Base-by-base conservation (phyloP, 1,284 basidiomycete species). In the Tremellales sp. region DNA sequence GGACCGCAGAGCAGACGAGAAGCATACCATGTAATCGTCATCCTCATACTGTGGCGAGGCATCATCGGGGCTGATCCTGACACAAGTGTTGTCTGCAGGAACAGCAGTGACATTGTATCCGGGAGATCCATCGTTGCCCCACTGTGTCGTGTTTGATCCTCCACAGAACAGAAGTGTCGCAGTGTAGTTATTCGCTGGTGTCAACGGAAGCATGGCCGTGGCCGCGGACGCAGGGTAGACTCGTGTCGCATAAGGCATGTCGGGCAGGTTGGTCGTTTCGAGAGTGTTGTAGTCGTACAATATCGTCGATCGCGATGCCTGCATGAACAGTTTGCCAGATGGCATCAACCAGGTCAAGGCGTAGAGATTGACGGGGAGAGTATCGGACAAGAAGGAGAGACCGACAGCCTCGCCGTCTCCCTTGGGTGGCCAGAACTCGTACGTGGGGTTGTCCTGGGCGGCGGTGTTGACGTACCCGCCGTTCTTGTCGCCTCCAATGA, bases 221-320 rank as follows among this genome's bases (percentile, higher is more conserved):
- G 86, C 92, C 46, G 85, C 92, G 1, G 90, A 93, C 0, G 87
- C 92, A 32, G 93, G 93, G 75, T 97, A 97, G 26, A 93, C 88
- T 47, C 89, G 85, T 35, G 81, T 78, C 43, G 91, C 81, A 47
- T 78, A 65, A 22, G 76, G 75, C 61, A 77, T 76, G 52, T 75
- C 68, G 35, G 67, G 63, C 5, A 73, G 59, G 42, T 65, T 44
- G 40, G 64, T 70, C 9, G 55, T 60, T 13, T 49, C 39, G 47
- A 64, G 53, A 12, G 76, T 78, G 47, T 80, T 77, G 84, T 83
- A 48, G 83, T 93, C 64, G 79, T 75, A 79, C 26, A 89, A 65
- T 35, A 79, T 79, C 41, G 75, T 68, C 29, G 62, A 68, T 51
- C 66, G 63, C 68, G 88, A 89, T 6, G 91, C 87, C 67, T 94